Base-by-base conservation (phyloP, 129 eudicot genomes). In the Artemisia argyi region DNA sequence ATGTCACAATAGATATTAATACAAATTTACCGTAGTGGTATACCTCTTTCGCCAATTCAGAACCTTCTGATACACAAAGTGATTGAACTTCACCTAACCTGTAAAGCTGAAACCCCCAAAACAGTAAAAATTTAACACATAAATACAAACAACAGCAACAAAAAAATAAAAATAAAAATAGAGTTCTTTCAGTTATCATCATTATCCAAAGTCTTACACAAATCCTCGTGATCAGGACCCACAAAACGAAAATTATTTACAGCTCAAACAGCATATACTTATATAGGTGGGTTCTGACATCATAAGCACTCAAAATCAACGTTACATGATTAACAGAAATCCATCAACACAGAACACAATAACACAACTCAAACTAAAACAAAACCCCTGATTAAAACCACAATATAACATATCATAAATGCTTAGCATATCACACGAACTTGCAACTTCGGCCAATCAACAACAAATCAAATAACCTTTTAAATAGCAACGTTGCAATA, bases 21-120 rank as follows among this genome's bases (percentile, higher is more conserved):
- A n/a, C n/a, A n/a, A n/a, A n/a, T n/a, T n/a, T n/a, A 22, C 26
- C 20, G 26, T 54, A 28, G 49, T 17, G 9, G 50, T 5, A 48
- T 82, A 92, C 98, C 98, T 92, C 91, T 70, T 83, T 80, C 70
- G 39, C 72, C 66, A 69, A 1, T n/a, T n/a, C n/a, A n/a, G n/a
- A n/a, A n/a, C n/a, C n/a, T n/a, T n/a, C n/a, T n/a, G n/a, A n/a
- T n/a, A n/a, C n/a, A n/a, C n/a, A n/a, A n/a, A n/a, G n/a, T n/a
- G n/a, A n/a, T n/a, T n/a, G n/a, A n/a, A n/a, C n/a, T n/a, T n/a
- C n/a, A n/a, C n/a, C n/a, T n/a, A n/a, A n/a, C n/a, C n/a, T n/a
- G n/a, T n/a, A n/a, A n/a, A n/a, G n/a, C n/a, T n/a, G n/a, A n/a
- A n/a, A n/a, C n/a, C n/a, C n/a, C n/a, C n/a, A n/a, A n/a, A n/a